Evolutionary conservation across 164 flowering plant species (phyloP), one percentile per base, ranked within the genome.

Genomic region (Piper betle): DNA sequence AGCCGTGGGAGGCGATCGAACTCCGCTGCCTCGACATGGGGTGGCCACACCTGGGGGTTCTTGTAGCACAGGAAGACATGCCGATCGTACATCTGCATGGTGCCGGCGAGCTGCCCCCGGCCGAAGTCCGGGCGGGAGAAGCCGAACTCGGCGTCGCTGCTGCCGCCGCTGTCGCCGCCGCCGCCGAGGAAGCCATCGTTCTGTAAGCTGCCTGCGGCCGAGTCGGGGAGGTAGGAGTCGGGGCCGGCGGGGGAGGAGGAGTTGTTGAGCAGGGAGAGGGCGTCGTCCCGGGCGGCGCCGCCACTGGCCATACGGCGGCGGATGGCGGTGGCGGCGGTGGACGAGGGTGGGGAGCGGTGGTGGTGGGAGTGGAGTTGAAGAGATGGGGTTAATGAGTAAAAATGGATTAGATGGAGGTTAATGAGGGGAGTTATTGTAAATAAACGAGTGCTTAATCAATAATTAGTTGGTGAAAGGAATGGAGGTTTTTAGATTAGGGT

Each of bases 21-120:
- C 76, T 88, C 96, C 3, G 96, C 88, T 4, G 95, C 91, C 72
- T 84, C 87, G 41, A 92, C 83, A 20, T 83, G 77, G 0, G 91
- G 80, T 0, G 98, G 98, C 96, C 96, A 92, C 16, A 80, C 90
- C 66, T 69, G 70, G 37, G 96, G 98, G 59, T 84, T 81, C 77
- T 88, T 92, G 72, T 91, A 91, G 70, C 96, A 88, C 16, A 91
- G 80, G 62, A 91, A 91, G 46, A 91, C 86, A 62, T 91, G 98
- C 17, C 98, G 82, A 52, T 84, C 72, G 66, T 88, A 88, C 61
- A 71, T 70, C 66, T 83, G 78, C 1, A 92, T 91, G 19, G 86
- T 80, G 3, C 93, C 98, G 12, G 77, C 82, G 15, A 88, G 82
- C 5, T 65, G 72, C n/a, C 53, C 63, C 74, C 76, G 79, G 38